phyloP scores from a whole-genome alignment of 1,139 yeast species.

The Eremothecium coryli region DNA sequence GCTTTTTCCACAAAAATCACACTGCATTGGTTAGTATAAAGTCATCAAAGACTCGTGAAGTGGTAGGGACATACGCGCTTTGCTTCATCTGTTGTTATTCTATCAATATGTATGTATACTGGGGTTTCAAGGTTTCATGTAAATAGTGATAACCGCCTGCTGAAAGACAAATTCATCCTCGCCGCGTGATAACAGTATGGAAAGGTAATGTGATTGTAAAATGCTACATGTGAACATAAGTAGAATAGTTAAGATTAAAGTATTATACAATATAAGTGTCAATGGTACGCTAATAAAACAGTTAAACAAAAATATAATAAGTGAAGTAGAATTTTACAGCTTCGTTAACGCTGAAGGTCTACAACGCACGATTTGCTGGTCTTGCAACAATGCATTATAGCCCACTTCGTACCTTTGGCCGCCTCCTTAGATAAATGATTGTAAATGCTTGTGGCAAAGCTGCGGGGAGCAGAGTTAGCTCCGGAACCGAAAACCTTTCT shows the following conservation, averaged over 20 bases:
- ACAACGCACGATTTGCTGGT: constrained; percentile 60
- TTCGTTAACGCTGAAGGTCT: constrained; percentile 49
- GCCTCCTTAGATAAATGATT: constrained; percentile 65
- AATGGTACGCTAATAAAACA: neutral
- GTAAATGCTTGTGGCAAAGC: constrained; percentile 66
- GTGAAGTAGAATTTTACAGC: neutral
- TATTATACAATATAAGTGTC: neutral
- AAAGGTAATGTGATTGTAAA: too few relatives aligned
- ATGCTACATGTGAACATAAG: too few relatives aligned
- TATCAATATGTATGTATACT: neutral
- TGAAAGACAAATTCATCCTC: too few relatives aligned
- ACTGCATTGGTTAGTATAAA: constrained; percentile 11
- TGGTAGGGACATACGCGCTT: constrained; percentile 9
- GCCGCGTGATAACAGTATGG: too few relatives aligned
- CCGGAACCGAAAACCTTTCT: constrained; percentile 67
- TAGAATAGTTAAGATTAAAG: too few relatives aligned
- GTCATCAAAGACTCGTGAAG: neutral
- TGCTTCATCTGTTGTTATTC: constrained; percentile 7
- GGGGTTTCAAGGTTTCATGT: too few relatives aligned
- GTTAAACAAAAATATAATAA: neutral
- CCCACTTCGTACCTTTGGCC: constrained; percentile 62
- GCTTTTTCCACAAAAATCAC: constrained; percentile 28
- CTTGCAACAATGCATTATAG: constrained; percentile 63
- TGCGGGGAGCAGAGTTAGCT: constrained; percentile 57
- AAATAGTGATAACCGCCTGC: too few relatives aligned